Percentiles rank a stretch among this genome's conserved stretches.
Evolutionary conservation across 305 asterid genomes (phyloP).

Genomic region (Fraxinus platypoda): DNA sequence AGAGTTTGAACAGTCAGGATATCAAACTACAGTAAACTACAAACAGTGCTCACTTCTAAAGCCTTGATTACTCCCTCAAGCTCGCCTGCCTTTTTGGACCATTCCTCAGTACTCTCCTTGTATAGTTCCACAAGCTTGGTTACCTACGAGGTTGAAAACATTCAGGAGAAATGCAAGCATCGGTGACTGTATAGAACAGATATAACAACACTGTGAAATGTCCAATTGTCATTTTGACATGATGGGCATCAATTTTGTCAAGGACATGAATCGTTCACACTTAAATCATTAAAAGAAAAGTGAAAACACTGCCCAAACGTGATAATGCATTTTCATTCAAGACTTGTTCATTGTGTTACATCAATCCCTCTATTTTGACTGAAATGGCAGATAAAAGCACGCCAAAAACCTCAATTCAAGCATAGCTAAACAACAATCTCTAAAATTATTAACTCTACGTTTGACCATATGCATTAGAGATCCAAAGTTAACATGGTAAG

Average conservation of each 20-base stretch:
- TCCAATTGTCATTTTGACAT: neutral
- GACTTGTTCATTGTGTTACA: neutral
- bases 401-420: neutral
- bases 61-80: constrained; percentile 99
- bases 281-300: neutral
- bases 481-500: neutral
- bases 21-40: constrained; percentile 12
- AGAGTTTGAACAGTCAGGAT: constrained; percentile 2
- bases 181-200: neutral
- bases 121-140: constrained; percentile 81
- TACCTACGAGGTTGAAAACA: constrained; percentile 32
- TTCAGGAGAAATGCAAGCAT: constrained; percentile 14
- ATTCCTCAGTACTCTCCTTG: constrained; percentile 89
- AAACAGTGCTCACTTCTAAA: constrained; percentile 60
- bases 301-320: neutral
- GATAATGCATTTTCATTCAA: neutral
- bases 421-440: neutral
- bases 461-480: neutral
- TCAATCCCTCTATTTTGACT: neutral
- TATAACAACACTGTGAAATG: neutral
- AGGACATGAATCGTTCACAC: neutral
- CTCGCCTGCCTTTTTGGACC: constrained; percentile 97
- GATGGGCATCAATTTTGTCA: neutral
- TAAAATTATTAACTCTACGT: neutral
- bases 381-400: neutral